Evolutionary conservation across 2,329 filamentous ascomycete species (phyloP).

Genomic region (Chrysoporthe deuterocubensis): DNA sequence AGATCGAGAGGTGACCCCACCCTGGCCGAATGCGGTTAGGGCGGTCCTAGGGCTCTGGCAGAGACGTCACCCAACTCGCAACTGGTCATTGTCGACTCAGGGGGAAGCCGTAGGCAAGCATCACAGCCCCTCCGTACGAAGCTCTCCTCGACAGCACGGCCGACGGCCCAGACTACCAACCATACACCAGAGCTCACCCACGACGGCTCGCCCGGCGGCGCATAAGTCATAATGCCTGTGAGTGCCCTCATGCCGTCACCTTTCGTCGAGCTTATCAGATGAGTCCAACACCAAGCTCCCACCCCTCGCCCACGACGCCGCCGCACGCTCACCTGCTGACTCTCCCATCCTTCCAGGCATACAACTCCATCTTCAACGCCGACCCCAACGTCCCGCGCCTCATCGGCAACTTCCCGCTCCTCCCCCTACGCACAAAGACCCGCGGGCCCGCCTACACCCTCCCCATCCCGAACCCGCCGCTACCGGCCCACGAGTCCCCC

Average conservation of each 20-base stretch:
- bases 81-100: conserved; percentile 11
- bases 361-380: conserved; percentile 95
- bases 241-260: background rate
- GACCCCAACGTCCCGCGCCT: conserved; percentile 68
- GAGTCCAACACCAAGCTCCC: background rate
- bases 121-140: conserved; percentile 1
- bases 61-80: conserved; percentile 11
- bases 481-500: conserved; percentile 65
- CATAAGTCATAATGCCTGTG: conserved; percentile 33
- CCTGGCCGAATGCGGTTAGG: background rate
- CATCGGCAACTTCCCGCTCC: conserved; percentile 90
- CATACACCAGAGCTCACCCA: conserved; percentile 24
- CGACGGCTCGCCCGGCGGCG: conserved; percentile 28
- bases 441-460: conserved; percentile 94
- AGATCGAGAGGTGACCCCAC: background rate
- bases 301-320: background rate
- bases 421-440: conserved; percentile 92
- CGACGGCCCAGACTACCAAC: background rate
- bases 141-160: conserved; percentile 4
- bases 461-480: conserved; percentile 58
- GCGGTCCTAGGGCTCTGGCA: background rate
- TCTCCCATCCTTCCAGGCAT: conserved; percentile 64
- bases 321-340: conserved; percentile 32
- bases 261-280: background rate
- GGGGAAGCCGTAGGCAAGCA: conserved; percentile 11